Evolutionary conservation across 208 protist genomes (phyloP), one percentile per base, ranked within the genome.

Genomic region (Trypanosoma grayi): DNA sequence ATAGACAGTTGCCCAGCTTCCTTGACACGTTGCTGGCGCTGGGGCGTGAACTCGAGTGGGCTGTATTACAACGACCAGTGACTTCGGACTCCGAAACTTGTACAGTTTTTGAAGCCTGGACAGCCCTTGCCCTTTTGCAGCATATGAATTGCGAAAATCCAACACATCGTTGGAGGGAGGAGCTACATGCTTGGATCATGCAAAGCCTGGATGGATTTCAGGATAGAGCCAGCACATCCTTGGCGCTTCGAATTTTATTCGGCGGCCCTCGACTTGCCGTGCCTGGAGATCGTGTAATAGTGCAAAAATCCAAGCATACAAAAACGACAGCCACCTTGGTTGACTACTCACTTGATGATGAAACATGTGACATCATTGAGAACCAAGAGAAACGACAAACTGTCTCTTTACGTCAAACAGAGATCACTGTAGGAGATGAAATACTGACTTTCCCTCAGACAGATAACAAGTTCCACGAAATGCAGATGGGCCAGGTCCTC

Each of bases 81-180:
- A 53, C 10, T 18, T 20, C 28, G n/a, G 45, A n/a, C n/a, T n/a
- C 20, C 40, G 50, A 44, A 2, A 20, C 10, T 24, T 25, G 46
- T 30, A 43, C 41, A 8, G 20, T 28, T 43, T 14, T 55, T 14
- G 80, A 77, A 14, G 54, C 75, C 40, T 90, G 85, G 81, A 78
- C 87, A 34, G 81, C 85, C 4, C 28, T 95, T 47, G 60, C 79
- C 18, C 68, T 95, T 39, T 61, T 95, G 48, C 89, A 95, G 70
- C 72, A 69, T 20, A 76, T 92, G 24, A 88, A 86, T 71, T 73
- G 28, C 37, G 51, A 66, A 34, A 45, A 43, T 48, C 45, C 60
- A 30, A 13, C 45, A 8, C 89, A 95, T 70, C 67, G 75, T 27
- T 91, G 83, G 81, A 45, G 56, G 6, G 52, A 47, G 5, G 43